Evolutionary conservation across 1,284 basidiomycete species (phyloP).

Genomic region (Grifola frondosa): DNA sequence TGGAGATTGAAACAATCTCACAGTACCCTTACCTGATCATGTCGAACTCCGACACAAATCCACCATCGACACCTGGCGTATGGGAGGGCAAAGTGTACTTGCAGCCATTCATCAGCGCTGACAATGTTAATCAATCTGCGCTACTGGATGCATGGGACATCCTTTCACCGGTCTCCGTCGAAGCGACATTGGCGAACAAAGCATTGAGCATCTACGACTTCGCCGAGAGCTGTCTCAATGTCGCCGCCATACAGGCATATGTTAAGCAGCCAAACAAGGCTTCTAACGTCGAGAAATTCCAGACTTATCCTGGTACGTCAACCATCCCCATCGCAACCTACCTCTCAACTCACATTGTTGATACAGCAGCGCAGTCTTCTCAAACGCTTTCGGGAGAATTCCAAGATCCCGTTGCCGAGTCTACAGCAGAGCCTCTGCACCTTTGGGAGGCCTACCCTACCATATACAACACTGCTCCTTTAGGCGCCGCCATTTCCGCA

Average conservation of each 20-base stretch:
- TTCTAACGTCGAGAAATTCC: too few species aligned
- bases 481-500: neutral
- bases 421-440: neutral
- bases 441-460: neutral
- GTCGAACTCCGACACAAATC: too few species aligned
- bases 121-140: constrained; percentile 1
- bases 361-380: neutral
- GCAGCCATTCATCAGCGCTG: neutral
- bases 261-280: too few species aligned
- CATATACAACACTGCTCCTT: neutral
- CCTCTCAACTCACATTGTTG: neutral
- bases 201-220: constrained; percentile 10
- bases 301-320: too few species aligned
- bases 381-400: neutral
- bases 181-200: constrained; percentile 7
- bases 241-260: constrained; percentile 14
- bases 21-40: too few species aligned
- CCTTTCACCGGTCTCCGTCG: constrained; percentile 11
- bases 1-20: too few species aligned
- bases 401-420: neutral
- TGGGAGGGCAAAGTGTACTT: too few species aligned
- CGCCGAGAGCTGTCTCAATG: constrained; percentile 11
- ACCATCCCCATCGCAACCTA: neutral
- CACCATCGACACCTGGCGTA: too few species aligned
- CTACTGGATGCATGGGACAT: constrained; percentile 11